Conservation (phyloP, 2,329 filamentous ascomycete genomes). For the Diaporthe destruens region DNA sequence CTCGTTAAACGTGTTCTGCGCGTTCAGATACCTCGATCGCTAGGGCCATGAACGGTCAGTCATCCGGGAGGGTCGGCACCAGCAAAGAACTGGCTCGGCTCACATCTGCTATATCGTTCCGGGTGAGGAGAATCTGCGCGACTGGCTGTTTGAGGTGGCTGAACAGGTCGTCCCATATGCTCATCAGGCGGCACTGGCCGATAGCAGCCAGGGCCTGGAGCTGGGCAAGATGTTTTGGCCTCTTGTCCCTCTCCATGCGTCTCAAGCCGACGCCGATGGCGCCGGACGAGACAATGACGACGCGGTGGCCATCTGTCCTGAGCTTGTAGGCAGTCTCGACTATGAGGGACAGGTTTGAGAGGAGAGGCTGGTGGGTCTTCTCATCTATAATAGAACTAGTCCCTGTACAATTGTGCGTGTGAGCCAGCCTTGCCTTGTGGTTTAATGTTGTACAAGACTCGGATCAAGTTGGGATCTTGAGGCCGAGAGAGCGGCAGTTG, state of each 20-base stretch:
- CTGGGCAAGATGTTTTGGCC: conserved; percentile 90
- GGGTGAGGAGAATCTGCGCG: conserved; percentile 92
- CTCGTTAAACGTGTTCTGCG: conserved; percentile 93
- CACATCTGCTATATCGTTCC: conserved; percentile 96
- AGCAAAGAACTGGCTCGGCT: conserved; percentile 55
- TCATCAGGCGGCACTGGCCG: conserved; percentile 94
- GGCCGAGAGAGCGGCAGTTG: not conserved
- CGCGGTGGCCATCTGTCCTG: conserved; percentile 89
- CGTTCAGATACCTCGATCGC: conserved; percentile 94
- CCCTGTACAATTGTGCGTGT: conserved; percentile 65
- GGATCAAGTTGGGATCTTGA: not conserved
- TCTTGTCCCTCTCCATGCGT: conserved; percentile 87
- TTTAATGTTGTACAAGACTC: not conserved
- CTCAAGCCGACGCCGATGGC: conserved; percentile 94
- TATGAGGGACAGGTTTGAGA: conserved; percentile 91
- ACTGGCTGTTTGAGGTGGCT: conserved; percentile 89
- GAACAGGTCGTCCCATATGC: conserved; percentile 95
- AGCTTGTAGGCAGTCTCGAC: conserved; percentile 93
- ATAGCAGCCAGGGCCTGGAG: conserved; percentile 95
- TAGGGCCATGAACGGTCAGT: conserved; percentile 51
- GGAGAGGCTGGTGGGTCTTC: conserved; percentile 89
- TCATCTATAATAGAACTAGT: conserved; percentile 99
- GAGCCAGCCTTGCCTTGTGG: conserved; percentile 11
- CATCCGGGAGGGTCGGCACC: not conserved
- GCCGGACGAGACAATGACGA: conserved; percentile 96